Percentiles rank a stretch among this genome's conserved stretches.
Conservation (phyloP, 805 yeast species). For the Suhomyces xylopsoci region DNA sequence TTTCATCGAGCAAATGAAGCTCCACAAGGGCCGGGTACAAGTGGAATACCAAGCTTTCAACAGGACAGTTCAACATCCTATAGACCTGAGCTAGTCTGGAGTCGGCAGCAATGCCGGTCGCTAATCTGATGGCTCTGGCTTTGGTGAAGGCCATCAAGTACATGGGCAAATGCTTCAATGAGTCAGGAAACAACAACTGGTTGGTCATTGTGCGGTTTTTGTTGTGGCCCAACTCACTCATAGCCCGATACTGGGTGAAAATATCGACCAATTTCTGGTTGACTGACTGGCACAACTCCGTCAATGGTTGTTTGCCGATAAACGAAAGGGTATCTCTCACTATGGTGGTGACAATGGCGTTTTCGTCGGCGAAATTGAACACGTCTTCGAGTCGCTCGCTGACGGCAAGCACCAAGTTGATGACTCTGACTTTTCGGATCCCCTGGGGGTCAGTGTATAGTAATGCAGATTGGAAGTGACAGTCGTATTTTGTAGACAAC, state of each 20-base stretch:
- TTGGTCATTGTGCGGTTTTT: constrained; percentile 37
- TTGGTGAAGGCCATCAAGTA: constrained; percentile 69
- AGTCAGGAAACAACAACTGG: constrained; percentile 78
- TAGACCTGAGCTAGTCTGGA: constrained; percentile 55
- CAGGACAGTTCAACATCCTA: constrained; percentile 50
- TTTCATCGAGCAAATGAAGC: constrained; percentile 59
- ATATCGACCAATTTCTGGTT: constrained; percentile 41
- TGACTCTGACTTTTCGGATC: constrained; percentile 77
- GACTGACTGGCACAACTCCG: constrained; percentile 38
- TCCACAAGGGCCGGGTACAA: constrained; percentile 81
- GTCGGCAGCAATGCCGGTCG: constrained; percentile 55
- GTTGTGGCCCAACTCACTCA: constrained; percentile 42
- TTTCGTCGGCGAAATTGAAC: constrained; percentile 75
- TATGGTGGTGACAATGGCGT: constrained; percentile 37
- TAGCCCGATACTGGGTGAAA: constrained; percentile 49
- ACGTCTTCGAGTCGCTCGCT: constrained; percentile 70
- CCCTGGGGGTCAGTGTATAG: constrained; percentile 80
- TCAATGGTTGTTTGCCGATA: constrained; percentile 37
- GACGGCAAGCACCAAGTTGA: constrained; percentile 78
- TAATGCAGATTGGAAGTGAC: constrained; percentile 88
- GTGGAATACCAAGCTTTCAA: constrained; percentile 56
- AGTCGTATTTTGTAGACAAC: constrained; percentile 65
- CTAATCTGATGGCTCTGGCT: constrained; percentile 55
- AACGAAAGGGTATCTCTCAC: constrained; percentile 40
- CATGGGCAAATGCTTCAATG: constrained; percentile 68